Conservation (phyloP, 208 protist species). For the Wallacemonas rigidus region DNA sequence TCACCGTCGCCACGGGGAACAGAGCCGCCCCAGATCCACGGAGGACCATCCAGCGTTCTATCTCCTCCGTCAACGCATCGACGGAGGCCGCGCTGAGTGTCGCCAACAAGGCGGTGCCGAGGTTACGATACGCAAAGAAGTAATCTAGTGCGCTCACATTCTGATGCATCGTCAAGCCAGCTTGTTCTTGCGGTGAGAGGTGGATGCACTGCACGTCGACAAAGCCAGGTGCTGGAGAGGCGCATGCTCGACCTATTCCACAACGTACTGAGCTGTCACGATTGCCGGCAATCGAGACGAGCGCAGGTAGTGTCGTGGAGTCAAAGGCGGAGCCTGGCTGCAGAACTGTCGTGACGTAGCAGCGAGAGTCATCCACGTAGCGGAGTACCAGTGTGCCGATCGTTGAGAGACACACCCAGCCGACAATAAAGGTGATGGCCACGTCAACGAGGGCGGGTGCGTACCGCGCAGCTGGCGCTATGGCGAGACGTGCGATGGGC, state of each 20-base stretch:
- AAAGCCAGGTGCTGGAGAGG: neutral
- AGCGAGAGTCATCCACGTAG: slow-evolving; percentile 27
- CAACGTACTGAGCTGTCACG: neutral
- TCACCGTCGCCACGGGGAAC: slow-evolving; percentile 31
- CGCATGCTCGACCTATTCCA: slow-evolving; percentile 13
- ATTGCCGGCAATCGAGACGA: neutral
- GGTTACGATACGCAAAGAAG: slow-evolving; percentile 37
- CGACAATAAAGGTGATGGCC: slow-evolving; percentile 25
- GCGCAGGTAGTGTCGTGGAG: slow-evolving; percentile 18
- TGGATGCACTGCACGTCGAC: neutral
- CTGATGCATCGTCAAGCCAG: neutral
- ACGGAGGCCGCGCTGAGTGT: slow-evolving; percentile 35
- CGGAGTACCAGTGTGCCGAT: slow-evolving; percentile 36
- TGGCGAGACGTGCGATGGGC: slow-evolving; percentile 19
- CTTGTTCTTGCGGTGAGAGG: neutral
- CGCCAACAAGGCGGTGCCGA: slow-evolving; percentile 40
- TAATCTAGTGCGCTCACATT: slow-evolving; percentile 3
- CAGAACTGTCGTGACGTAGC: slow-evolving; percentile 28
- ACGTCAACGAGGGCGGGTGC: slow-evolving; percentile 36
- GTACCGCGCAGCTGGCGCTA: slow-evolving; percentile 28
- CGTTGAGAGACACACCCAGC: slow-evolving; percentile 39
- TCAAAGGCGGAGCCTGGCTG: slow-evolving; percentile 1
- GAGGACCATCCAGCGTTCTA: slow-evolving; percentile 47
- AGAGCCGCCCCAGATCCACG: slow-evolving; percentile 36
- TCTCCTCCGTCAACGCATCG: slow-evolving; percentile 53